Evolutionary conservation across 768 basidiomycete species (phyloP), one percentile per base, ranked within the genome.

Genomic region (Peribolospora kevripleyi): DNA sequence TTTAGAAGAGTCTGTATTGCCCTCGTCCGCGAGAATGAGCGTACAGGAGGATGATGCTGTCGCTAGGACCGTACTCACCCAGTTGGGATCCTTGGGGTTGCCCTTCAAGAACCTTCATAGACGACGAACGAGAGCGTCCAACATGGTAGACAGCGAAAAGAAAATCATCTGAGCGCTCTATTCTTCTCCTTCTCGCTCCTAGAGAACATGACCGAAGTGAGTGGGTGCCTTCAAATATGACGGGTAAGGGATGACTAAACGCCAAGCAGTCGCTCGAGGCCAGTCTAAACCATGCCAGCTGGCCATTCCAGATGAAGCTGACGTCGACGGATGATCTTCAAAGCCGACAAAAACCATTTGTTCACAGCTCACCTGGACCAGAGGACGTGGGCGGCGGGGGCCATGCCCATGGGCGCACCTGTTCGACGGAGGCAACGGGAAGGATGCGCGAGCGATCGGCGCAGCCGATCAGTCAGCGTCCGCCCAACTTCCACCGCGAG

Each of bases 381-480:
- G 10, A 87, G 75, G 54, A 86, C 71, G 60, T 85, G 83, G 55
- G 84, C 76, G 48, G 71, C 80, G 40, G 84, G 83, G 3, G 84
- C 84, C 82, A 88, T 77, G 61, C 85, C 87, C 85, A 91, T 81
- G 38, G 87, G 87, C 46, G 88, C 88, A 68, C 84, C 84, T 82
- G 25, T 25, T 25, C 25, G 25, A 25, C 25, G 25, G 25, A 25
- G 25, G 25, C 25, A 25, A 25, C 25, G 25, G 25, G 25, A 25
- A 25, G 25, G 1, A 54, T 39, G 37, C n/a, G 11, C 53, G 55
- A 48, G 63, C 59, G 13, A 42, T 25, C 25, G 25, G 25, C 25
- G 25, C 25, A 25, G 25, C 25, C 25, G 25, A 25, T 25, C 25
- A 25, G 25, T 25, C 25, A 25, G 25, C 25, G 25, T 25, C 25